Conservation (phyloP, 805 yeast species). For the Komagataella populi region DNA sequence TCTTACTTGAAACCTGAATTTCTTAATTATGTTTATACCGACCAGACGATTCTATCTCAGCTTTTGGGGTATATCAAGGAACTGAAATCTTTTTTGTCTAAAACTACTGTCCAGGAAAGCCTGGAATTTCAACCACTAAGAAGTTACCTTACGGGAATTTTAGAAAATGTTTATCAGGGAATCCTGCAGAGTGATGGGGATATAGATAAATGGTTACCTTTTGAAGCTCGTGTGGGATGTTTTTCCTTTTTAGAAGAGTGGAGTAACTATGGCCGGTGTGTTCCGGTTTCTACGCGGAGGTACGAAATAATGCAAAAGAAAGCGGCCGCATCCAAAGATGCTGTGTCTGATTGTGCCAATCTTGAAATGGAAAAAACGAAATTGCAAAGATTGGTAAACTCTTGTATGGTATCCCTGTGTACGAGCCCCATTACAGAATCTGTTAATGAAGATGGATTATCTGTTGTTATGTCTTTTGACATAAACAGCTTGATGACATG, state of each 20-base stretch:
- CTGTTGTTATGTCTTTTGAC: slow-evolving; percentile 55
- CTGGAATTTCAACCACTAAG: slow-evolving; percentile 67
- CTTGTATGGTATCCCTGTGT: slow-evolving; percentile 76
- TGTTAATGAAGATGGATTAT: slow-evolving; percentile 29
- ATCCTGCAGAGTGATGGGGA: slow-evolving; percentile 23
- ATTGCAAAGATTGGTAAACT: slow-evolving; percentile 56
- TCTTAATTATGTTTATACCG: slow-evolving; percentile 30
- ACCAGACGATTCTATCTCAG: slow-evolving; percentile 55
- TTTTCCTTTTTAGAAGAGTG: slow-evolving; percentile 80
- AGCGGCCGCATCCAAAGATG: slow-evolving; percentile 19
- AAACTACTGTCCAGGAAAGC: slow-evolving; percentile 43
- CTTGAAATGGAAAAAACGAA: slow-evolving; percentile 69
- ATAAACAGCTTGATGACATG: slow-evolving; percentile 56
- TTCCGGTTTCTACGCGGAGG: slow-evolving; percentile 47
- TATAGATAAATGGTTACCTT: slow-evolving; percentile 57
- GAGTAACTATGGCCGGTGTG: slow-evolving; percentile 80
- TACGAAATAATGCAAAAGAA: slow-evolving; percentile 41
- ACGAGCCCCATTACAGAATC: slow-evolving; percentile 48
- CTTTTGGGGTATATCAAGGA: slow-evolving; percentile 49
- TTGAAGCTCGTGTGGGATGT: slow-evolving; percentile 73
- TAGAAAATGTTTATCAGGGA: slow-evolving; percentile 62
- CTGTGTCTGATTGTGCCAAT: slow-evolving; percentile 49
- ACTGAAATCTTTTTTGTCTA: slow-evolving; percentile 36
- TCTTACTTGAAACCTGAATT: slow-evolving; percentile 36
- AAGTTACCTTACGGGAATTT: slow-evolving; percentile 69